Evolutionary conservation across 139 green algal species (phyloP).

Genomic region (Nannochloris sp.): DNA sequence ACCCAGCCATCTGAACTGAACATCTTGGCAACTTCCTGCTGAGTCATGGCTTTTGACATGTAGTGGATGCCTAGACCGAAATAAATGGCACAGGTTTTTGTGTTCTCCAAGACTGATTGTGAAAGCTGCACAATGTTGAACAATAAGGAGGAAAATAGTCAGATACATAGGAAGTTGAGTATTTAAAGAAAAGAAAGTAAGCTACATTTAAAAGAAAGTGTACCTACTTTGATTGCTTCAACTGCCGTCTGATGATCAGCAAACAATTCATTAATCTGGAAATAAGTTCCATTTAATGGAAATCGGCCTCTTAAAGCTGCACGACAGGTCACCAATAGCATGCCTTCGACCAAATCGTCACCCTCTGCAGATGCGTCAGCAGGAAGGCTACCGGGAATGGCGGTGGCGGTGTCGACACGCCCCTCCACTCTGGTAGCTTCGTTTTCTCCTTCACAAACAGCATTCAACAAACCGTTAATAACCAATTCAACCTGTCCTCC

Average conservation of each 20-base stretch:
- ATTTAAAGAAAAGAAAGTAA: neutral
- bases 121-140: too few species aligned
- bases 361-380: too few species aligned
- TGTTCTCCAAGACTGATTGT: neutral
- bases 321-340: conserved; percentile 50
- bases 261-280: conserved; percentile 74
- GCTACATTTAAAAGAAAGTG: neutral
- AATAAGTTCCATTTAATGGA: conserved; percentile 81
- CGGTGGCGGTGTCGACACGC: too few species aligned
- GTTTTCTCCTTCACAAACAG: too few species aligned
- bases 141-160: neutral
- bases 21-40: conserved; percentile 34
- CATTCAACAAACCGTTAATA: too few species aligned
- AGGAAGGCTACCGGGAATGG: too few species aligned
- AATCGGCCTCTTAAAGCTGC: conserved; percentile 51
- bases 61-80: conserved; percentile 36
- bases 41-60: conserved; percentile 52
- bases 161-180: neutral
- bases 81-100: conserved; percentile 26
- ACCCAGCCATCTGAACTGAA: conserved; percentile 30
- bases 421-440: too few species aligned
- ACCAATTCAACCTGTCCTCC: too few species aligned
- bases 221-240: conserved; percentile 4
- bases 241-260: conserved; percentile 28
- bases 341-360: conserved; percentile 10